A percentile compares a stretch with the other conserved stretches of the same genome.
Conservation (phyloP, 345 rosid genomes). For the Eucalyptus erythrocorys region DNA sequence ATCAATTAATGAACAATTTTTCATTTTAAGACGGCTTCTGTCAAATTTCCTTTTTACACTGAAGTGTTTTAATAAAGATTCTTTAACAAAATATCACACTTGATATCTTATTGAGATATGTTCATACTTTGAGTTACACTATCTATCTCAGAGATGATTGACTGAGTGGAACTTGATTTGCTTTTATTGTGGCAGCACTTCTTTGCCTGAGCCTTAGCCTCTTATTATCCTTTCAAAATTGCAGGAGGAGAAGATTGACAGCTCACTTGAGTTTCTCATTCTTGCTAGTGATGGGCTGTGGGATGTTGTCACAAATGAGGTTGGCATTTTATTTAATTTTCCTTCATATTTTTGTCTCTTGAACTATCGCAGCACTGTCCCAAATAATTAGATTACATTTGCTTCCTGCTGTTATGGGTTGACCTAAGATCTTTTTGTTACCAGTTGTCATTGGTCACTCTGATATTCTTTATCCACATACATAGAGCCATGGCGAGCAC, state of each 20-base stretch:
- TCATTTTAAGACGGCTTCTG: neutral
- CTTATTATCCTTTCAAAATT: neutral
- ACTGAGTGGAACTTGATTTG: neutral
- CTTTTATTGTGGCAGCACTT: neutral
- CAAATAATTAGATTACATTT: neutral
- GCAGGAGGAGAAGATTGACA: conserved; percentile 91
- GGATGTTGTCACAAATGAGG: conserved; percentile 99
- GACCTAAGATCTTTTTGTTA: neutral
- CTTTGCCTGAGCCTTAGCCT: neutral
- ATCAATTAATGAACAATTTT: neutral
- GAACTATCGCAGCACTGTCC: neutral
- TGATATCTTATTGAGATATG: neutral
- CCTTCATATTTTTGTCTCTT: neutral
- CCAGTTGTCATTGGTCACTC: neutral
- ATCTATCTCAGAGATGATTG: neutral
- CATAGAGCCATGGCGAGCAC: neutral
- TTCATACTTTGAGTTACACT: neutral
- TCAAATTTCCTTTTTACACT: neutral
- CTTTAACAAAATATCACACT: neutral
- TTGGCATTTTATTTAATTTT: neutral
- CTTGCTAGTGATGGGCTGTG: conserved; percentile 99
- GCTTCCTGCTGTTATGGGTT: neutral
- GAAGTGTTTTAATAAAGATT: neutral
- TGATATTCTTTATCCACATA: neutral
- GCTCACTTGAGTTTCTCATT: conserved; percentile 94